These are phyloP conservation scores for Kluyveromyces lactis DNA, from an alignment of 805 yeast genomes.

Conservation along the genomic window DNA sequence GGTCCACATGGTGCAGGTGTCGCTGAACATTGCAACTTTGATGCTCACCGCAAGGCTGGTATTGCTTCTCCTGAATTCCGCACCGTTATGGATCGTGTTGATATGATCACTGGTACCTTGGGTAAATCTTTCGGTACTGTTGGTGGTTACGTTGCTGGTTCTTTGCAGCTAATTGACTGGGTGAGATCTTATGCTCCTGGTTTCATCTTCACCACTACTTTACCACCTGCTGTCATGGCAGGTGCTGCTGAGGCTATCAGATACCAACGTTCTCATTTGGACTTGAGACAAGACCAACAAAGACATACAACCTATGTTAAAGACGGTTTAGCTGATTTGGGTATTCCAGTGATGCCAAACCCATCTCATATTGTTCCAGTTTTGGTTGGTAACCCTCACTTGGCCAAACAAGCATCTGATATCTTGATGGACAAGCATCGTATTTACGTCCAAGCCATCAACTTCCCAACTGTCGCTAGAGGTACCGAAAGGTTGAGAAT, in stretches of 20 bases:
- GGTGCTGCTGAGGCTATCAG: slow-evolving; percentile 86
- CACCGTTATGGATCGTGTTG: slow-evolving; percentile 82
- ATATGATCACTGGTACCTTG: slow-evolving; percentile 93
- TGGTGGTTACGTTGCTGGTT: slow-evolving; percentile 96
- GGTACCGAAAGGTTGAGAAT: slow-evolving; percentile 95
- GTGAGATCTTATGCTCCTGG: slow-evolving; percentile 95
- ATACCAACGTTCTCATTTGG: slow-evolving; percentile 67
- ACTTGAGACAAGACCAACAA: slow-evolving; percentile 80
- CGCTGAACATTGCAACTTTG: slow-evolving; percentile 91
- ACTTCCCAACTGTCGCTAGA: slow-evolving; percentile 94
- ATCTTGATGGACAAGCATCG: slow-evolving; percentile 71
- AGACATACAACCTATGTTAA: slow-evolving; percentile 79
- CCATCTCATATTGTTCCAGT: slow-evolving; percentile 97
- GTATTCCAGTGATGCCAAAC: slow-evolving; percentile 94
- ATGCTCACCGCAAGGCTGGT: slow-evolving; percentile 66
- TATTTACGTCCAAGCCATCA: slow-evolving; percentile 96
- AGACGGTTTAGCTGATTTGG: slow-evolving; percentile 52
- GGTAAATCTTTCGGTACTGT: slow-evolving; percentile 97
- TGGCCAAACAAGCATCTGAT: slow-evolving; percentile 89
- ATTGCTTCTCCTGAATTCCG: slow-evolving; percentile 41
- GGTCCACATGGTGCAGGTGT: slow-evolving; percentile 99
- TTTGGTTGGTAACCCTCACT: slow-evolving; percentile 86
- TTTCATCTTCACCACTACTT: slow-evolving; percentile 90
- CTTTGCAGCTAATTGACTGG: slow-evolving; percentile 81
- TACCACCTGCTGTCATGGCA: slow-evolving; percentile 98